phyloP scores from a whole-genome alignment of 345 rosid species.

The Garcia nutans region DNA sequence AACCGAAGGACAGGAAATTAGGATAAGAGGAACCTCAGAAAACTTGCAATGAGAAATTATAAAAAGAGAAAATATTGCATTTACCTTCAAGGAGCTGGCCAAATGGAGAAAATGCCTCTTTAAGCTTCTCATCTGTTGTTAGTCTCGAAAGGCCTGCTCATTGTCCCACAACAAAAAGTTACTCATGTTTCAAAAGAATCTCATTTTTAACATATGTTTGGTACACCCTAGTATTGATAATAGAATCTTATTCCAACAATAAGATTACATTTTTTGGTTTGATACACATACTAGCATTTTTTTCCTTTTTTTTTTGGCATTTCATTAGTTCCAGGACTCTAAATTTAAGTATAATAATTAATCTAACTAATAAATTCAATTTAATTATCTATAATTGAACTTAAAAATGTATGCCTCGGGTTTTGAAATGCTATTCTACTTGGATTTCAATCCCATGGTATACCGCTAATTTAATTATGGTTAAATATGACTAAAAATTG shows the following conservation, averaged over 20 bases:
- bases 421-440: too few relatives aligned
- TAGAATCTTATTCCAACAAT: too few relatives aligned
- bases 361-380: too few relatives aligned
- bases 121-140: conserved; percentile 72
- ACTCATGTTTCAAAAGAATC: neutral
- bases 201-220: neutral
- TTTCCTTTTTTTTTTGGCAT: too few relatives aligned
- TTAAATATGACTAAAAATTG: neutral
- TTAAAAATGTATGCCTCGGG: too few relatives aligned
- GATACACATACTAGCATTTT: too few relatives aligned
- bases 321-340: too few relatives aligned
- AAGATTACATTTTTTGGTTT: too few relatives aligned
- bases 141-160: conserved; percentile 66
- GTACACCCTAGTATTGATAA: too few relatives aligned
- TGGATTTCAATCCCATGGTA: too few relatives aligned
- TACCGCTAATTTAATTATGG: neutral
- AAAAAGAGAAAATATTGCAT: neutral
- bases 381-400: too few relatives aligned
- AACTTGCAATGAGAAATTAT: neutral
- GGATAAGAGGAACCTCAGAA: neutral
- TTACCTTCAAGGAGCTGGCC: conserved; percentile 76
- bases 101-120: conserved; percentile 70
- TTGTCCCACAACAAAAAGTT: neutral
- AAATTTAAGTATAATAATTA: too few relatives aligned
- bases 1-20: neutral